Evolutionary conservation across 441 rosid genomes (phyloP).

Genomic region (Pelargonium myrrhifolium): DNA sequence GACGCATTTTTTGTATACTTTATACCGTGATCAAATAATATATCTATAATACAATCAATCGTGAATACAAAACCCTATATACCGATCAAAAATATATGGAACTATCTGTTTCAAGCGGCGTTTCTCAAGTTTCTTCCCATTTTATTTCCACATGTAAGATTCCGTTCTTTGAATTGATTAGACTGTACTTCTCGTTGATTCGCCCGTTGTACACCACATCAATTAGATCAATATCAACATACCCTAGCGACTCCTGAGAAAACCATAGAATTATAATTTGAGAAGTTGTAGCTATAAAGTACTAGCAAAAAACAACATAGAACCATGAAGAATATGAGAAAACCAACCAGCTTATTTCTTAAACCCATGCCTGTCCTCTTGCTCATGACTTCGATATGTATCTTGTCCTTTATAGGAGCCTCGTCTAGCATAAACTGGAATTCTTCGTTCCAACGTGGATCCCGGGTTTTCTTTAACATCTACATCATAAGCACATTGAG

Average conservation of each 20-base stretch:
- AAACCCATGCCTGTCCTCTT: slow-evolving; percentile 24
- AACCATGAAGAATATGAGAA: background rate
- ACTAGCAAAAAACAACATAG: background rate
- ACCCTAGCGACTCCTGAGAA: slow-evolving; percentile 24
- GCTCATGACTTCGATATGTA: slow-evolving; percentile 30
- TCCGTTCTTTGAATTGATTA: slow-evolving; percentile 26
- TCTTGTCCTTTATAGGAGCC: slow-evolving; percentile 31
- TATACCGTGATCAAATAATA: too few species aligned
- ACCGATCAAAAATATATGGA: too few species aligned
- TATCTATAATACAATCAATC: too few species aligned
- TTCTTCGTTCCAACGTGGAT: slow-evolving; percentile 35
- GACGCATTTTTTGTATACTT: too few species aligned
- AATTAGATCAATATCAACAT: slow-evolving; percentile 23
- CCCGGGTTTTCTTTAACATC: slow-evolving; percentile 26
- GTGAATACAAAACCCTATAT: too few species aligned
- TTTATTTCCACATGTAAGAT: slow-evolving; percentile 24
- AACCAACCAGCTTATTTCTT: slow-evolving; percentile 20
- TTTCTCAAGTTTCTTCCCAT: slow-evolving; percentile 26
- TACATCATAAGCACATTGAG: slow-evolving; percentile 7
- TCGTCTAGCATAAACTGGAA: slow-evolving; percentile 37
- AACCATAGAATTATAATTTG: background rate
- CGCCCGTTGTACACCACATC: slow-evolving; percentile 26
- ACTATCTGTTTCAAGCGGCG: background rate
- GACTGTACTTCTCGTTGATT: slow-evolving; percentile 25
- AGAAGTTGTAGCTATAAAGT: too few species aligned